A percentile compares a stretch with the other conserved stretches of the same genome.
Conservation (phyloP, 352 stramenopile genomes). For the Globisporangium nodosum region DNA sequence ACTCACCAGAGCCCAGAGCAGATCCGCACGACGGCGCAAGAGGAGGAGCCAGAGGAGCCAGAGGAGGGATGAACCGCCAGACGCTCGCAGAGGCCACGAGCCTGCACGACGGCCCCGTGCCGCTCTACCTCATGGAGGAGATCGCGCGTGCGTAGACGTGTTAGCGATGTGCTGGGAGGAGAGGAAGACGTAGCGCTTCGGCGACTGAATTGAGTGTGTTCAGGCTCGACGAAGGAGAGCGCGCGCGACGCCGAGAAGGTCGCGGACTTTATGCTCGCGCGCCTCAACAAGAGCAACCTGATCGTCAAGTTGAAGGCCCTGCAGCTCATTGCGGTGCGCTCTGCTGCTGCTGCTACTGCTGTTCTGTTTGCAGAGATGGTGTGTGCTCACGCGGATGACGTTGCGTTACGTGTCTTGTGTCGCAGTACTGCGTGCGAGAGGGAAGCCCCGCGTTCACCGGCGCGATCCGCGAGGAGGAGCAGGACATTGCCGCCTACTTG, state of each 20-base stretch:
- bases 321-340: slow-evolving; percentile 76
- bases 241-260: slow-evolving; percentile 71
- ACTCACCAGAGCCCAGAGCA: not conserved
- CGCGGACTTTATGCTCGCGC: slow-evolving; percentile 68
- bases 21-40: not conserved
- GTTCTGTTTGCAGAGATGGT: not conserved
- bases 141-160: slow-evolving; percentile 40
- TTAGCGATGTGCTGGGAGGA: too few species aligned
- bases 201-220: not conserved
- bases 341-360: not conserved
- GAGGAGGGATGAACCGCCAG: slow-evolving; percentile 66
- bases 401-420: not conserved
- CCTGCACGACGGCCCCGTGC: slow-evolving; percentile 75
- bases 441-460: slow-evolving; percentile 53
- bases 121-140: slow-evolving; percentile 83
- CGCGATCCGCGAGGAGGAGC: slow-evolving; percentile 62
- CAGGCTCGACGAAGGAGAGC: slow-evolving; percentile 58
- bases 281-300: slow-evolving; percentile 77
- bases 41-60: too few species aligned
- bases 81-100: slow-evolving; percentile 75
- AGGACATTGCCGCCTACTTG: slow-evolving; percentile 61
- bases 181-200: not conserved
- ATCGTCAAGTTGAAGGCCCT: slow-evolving; percentile 84
- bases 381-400: not conserved
- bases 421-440: slow-evolving; percentile 77